A percentile compares a stretch with the other conserved stretches of the same genome.
Conservation (phyloP, 2,329 filamentous ascomycete genomes). For the Diaporthe velutina region DNA sequence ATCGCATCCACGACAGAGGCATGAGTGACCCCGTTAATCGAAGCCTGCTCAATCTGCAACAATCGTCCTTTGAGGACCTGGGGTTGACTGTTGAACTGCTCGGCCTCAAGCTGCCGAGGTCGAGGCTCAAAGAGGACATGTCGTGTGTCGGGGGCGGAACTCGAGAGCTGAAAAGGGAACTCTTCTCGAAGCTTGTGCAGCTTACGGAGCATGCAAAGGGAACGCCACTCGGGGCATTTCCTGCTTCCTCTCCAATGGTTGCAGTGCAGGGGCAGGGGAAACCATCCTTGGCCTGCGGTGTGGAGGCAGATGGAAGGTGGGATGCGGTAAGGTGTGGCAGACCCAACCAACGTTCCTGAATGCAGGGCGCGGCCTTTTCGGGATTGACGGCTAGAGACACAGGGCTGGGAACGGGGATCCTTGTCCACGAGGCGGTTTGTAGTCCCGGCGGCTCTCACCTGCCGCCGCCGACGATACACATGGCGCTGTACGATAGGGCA, state of each 20-base stretch:
- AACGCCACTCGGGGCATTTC: slow-evolving; percentile 13
- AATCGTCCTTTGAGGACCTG: no score
- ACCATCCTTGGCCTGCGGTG: slow-evolving; percentile 14
- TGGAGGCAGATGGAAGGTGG: not conserved
- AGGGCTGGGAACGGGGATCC: slow-evolving; percentile 35
- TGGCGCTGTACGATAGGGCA: not conserved
- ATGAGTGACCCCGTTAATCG: not conserved
- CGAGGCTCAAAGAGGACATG: not conserved
- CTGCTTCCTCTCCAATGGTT: slow-evolving; percentile 8
- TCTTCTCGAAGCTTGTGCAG: slow-evolving; percentile 20
- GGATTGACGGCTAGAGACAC: slow-evolving; percentile 30
- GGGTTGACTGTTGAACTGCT: not conserved
- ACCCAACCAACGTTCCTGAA: slow-evolving; percentile 32
- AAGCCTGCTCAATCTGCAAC: not conserved
- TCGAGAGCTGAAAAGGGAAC: not conserved
- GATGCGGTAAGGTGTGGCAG: not conserved
- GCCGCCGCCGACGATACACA: not conserved
- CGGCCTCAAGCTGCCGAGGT: slow-evolving; percentile 13
- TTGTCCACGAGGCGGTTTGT: slow-evolving; percentile 27
- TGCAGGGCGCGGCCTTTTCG: slow-evolving; percentile 33
- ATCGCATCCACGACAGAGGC: not conserved
- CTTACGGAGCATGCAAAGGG: not conserved
- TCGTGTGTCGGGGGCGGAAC: not conserved
- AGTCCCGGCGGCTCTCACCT: slow-evolving; percentile 30
- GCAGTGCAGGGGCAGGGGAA: slow-evolving; percentile 27